A percentile compares a stretch with the other conserved stretches of the same genome.
phyloP scores from a whole-genome alignment of 1,284 basidiomycete species.

The Ustilago cynodontis region DNA sequence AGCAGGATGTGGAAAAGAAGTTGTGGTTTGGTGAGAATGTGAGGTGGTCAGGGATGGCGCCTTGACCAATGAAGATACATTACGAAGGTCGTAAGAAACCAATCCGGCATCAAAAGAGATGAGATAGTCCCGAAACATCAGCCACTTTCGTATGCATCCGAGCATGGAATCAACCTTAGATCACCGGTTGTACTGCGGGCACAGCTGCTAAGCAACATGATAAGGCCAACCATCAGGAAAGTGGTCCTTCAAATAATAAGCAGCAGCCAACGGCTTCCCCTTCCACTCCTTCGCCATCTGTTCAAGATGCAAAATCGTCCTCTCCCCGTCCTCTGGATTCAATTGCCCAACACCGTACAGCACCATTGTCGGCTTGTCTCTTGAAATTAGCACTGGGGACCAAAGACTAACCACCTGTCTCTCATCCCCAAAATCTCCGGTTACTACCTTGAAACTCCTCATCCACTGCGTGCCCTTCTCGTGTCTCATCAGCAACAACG shows the following conservation, averaged over 20 bases:
- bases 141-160: too few species aligned
- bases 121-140: too few species aligned
- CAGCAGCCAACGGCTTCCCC: neutral
- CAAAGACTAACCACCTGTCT: slow-evolving; percentile 16
- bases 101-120: too few species aligned
- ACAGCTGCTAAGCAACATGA: neutral
- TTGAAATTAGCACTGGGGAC: slow-evolving; percentile 7
- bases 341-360: slow-evolving; percentile 20
- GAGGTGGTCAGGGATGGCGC: neutral
- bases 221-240: neutral
- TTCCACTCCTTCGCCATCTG: neutral
- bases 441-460: neutral
- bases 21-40: neutral
- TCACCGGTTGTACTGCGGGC: too few species aligned
- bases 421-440: neutral
- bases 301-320: neutral
- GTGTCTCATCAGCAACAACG: too few species aligned
- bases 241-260: neutral
- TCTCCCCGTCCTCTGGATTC: neutral
- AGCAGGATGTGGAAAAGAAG: neutral
- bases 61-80: too few species aligned
- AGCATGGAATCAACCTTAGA: too few species aligned
- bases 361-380: neutral
- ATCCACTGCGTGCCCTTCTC: too few species aligned
- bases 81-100: too few species aligned